Evolutionary conservation across 1,284 basidiomycete genomes (phyloP).

Genomic region (Puccinia brachypodii): DNA sequence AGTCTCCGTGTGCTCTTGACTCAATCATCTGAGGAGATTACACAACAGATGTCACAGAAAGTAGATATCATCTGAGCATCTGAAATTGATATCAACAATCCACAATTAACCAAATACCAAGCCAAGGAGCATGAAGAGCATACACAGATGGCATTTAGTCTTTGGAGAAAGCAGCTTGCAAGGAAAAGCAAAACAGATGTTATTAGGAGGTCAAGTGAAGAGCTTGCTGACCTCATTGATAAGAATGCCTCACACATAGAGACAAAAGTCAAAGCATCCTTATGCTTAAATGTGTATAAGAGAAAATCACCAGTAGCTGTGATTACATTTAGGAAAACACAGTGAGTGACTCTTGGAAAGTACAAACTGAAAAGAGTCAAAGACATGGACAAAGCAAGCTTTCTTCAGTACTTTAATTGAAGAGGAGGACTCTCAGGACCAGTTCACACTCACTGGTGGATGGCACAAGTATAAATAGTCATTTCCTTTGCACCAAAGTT

Average conservation of each 20-base stretch:
- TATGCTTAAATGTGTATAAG: background rate
- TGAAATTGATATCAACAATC: background rate
- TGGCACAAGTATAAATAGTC: background rate
- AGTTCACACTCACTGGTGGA: background rate
- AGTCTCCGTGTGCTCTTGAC: background rate
- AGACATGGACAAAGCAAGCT: background rate
- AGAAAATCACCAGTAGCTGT: background rate
- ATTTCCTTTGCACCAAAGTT: background rate
- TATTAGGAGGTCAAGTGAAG: background rate
- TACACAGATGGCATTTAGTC: background rate
- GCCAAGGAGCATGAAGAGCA: background rate
- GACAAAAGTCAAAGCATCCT: too few relatives aligned
- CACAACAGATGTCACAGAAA: background rate
- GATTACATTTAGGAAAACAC: background rate
- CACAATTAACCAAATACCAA: background rate
- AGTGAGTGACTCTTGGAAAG: background rate
- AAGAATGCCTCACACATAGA: background rate
- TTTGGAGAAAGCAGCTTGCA: background rate
- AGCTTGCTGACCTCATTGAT: background rate
- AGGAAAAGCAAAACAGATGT: background rate
- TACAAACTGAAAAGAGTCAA: background rate
- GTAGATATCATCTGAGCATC: background rate
- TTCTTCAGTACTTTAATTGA: background rate
- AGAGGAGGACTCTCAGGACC: background rate
- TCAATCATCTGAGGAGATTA: background rate